Base-by-base conservation (phyloP, 179 eudicot genomes). In the Sideroxylon spinosum region DNA sequence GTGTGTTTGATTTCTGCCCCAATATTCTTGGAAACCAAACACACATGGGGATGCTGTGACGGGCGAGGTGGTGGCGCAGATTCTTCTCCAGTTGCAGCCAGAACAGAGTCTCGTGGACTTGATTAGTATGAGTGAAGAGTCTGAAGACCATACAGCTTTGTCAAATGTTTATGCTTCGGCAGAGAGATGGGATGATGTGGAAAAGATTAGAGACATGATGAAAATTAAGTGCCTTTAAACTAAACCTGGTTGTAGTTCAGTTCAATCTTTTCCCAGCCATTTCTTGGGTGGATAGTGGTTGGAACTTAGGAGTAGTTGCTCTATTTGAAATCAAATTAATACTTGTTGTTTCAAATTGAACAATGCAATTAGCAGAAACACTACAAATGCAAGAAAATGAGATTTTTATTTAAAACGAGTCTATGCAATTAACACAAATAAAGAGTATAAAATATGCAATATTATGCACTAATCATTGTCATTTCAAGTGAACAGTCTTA, bases 111-210 rank as follows among this genome's bases (percentile, higher is more conserved):
- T 53, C 23, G 60, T 57, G 57, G 71, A 48, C 61, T 48, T 48
- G 63, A 28, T 49, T 61, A 71, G 79, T 83, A 63, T 68, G 2
- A 81, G 85, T 81, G 78, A 83, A n/a, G n/a, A n/a, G n/a, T n/a
- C n/a, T n/a, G n/a, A n/a, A 59, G 94, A 90, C 70, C 87, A 82
- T 59, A 79, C 90, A 59, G 91, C 88, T 71, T 84, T 91, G 75
- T 88, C 96, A 17, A 87, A 91, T 81, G 89, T 86, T 17, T 91
- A 90, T 89, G 93, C 95, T 26, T 79, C 85, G 64, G 91, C 85
- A 0, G 87, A 87, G 50, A 89, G 88, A 81, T 91, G 97, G 94
- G 91, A 91, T 25, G 91, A 91, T 77, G 92, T 90, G 76, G 89
- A 84, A 53, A 77, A 60, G 66, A 85, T 89, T 23, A 90, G 97